These are phyloP conservation scores for Bruguiera hainesii DNA, from an alignment of 441 rosid genomes.

Conservation along the genomic window DNA sequence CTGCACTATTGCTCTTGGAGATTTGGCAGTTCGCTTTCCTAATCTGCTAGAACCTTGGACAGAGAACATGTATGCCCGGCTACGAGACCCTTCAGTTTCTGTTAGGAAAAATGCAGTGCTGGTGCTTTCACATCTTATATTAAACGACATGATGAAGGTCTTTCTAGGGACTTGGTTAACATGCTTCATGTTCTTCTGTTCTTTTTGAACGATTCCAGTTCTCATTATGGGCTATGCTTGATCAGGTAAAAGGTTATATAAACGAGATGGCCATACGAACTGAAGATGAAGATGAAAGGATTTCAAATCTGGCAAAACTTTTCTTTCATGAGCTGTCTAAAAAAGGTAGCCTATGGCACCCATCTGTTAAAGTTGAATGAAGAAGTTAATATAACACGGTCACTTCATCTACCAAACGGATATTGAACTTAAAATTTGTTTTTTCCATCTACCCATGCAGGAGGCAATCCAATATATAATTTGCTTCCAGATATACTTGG, in stretches of 20 bases:
- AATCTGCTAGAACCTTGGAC: constrained; percentile 98
- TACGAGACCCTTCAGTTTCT: constrained; percentile 71
- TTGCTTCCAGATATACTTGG: constrained; percentile 97
- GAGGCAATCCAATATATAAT: constrained; percentile 95
- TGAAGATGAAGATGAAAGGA: constrained; percentile 87
- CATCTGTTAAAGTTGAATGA: constrained; percentile 3
- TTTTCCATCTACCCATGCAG: constrained; percentile 37
- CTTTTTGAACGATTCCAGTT: constrained; percentile 2
- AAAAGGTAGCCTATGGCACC: constrained; percentile 58
- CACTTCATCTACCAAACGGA: constrained; percentile 20
- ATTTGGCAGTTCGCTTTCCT: constrained; percentile 97
- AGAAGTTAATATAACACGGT: background rate
- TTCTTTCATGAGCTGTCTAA: constrained; percentile 94
- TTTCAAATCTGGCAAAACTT: constrained; percentile 86
- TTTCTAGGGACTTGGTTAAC: constrained; percentile 34
- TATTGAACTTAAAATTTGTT: constrained; percentile 11
- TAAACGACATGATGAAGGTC: constrained; percentile 99
- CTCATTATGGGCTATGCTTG: constrained; percentile 28
- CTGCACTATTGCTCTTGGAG: constrained; percentile 96
- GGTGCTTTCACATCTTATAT: constrained; percentile 97
- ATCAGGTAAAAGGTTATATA: constrained; percentile 92
- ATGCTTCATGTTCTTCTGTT: constrained; percentile 11
- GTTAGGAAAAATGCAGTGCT: constrained; percentile 98
- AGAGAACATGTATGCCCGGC: constrained; percentile 86
- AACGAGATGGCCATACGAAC: constrained; percentile 91